Base-by-base conservation (phyloP, 768 basidiomycete genomes). In the Sarcodon aspratus region DNA sequence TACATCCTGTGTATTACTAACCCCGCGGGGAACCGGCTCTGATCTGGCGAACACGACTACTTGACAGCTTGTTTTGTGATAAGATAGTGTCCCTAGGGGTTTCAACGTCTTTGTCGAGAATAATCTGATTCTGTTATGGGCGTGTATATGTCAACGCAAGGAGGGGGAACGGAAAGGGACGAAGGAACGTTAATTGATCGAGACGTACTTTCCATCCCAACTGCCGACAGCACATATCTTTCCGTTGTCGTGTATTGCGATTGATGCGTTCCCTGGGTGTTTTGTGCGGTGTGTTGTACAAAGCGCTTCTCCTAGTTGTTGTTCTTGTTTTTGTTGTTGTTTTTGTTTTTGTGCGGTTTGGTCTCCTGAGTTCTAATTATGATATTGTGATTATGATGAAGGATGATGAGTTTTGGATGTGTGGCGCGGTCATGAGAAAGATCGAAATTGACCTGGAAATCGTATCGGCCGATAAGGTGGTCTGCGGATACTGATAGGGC, bases 201-300 rank as follows among this genome's bases (percentile, higher is more conserved):
- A n/a, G 12, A 66, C 85, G 56, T 54, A 93, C 94, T 73, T 79
- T 34, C 95, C 93, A 52, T 98, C 93, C 95, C 95, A 97, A 0
- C 93, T 91, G 2, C 85, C 94, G 2, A 93, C 69, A 0, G 92
- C 93, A 55, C 92, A 85, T 0, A 97, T 77, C 17, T 75, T 74
- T 0, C 82, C 89, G 54, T 87, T 82, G 34, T 78, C 72, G 6
- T 80, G 78, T 10, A 96, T 78, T 3, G 82, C 75, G n/a, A 97
- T 63, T 7, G 78, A 75, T 0, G 75, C 75, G 58, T 92, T 92
- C 3, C 93, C 92, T 0, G 88, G 79, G 53, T 88, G 72, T 57
- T 83, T 91, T 17, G 80, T 91, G 42, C 78, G 69, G 54, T 77
- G 64, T 12, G 71, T 57, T 18, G 58, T 61, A 40, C 71, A 63